Evolutionary conservation across 2,329 filamentous ascomycete genomes (phyloP).

Genomic region (Aspergillus sp.): DNA sequence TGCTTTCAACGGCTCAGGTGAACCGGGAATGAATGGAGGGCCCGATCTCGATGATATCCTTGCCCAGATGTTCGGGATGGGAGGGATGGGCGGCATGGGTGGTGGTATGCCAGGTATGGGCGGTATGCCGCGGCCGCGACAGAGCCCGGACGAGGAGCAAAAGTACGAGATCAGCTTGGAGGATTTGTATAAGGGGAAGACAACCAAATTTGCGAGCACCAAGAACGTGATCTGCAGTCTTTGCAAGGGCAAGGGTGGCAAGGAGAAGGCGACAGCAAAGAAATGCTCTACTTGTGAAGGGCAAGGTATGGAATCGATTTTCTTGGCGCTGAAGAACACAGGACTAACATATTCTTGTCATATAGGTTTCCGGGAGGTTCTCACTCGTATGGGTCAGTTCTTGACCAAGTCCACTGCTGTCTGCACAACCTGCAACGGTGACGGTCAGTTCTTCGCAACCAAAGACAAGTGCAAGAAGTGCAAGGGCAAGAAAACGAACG

Average conservation of each 20-base stretch:
- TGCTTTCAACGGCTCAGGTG: conserved; percentile 79
- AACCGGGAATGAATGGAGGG: conserved; percentile 61
- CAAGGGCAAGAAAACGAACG: conserved; percentile 84
- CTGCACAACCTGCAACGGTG: conserved; percentile 80
- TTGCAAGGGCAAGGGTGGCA: conserved; percentile 88
- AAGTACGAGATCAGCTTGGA: conserved; percentile 88
- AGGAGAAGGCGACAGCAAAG: conserved; percentile 83
- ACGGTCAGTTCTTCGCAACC: conserved; percentile 85
- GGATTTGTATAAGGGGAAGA: conserved; percentile 98
- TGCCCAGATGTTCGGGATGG: conserved; percentile 78
- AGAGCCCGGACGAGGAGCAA: conserved; percentile 81
- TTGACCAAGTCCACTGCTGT: conserved; percentile 75
- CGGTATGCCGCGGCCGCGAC: conserved; percentile 50
- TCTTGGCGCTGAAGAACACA: background rate
- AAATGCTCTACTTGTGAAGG: conserved; percentile 84
- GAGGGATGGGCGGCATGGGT: conserved; percentile 55
- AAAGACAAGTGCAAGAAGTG: conserved; percentile 99
- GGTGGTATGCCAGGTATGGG: conserved; percentile 42
- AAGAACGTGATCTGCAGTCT: conserved; percentile 87
- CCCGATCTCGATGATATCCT: conserved; percentile 87
- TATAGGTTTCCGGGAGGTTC: conserved; percentile 67
- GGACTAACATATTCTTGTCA: conserved; percentile 2
- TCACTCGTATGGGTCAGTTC: conserved; percentile 82
- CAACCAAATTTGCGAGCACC: conserved; percentile 91
- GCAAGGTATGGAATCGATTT: conserved; percentile 50